A percentile compares a stretch with the other conserved stretches of the same genome.
phyloP scores from a whole-genome alignment of 129 eudicot genomes.

The Lactuca saligna region DNA sequence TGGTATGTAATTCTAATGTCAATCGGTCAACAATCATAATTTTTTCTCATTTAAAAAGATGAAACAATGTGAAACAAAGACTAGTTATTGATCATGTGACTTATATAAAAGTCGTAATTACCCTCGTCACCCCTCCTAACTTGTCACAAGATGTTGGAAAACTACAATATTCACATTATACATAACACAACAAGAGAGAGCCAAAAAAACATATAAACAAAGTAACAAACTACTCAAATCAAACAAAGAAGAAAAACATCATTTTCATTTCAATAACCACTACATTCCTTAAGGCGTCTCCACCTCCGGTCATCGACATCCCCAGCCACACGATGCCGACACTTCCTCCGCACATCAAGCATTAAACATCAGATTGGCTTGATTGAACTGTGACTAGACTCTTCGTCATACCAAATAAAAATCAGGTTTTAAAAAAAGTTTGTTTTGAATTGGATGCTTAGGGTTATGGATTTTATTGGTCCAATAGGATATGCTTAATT shows the following conservation, averaged over 20 bases:
- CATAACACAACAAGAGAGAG: constrained; percentile 28
- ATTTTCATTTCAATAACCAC: constrained; percentile 17
- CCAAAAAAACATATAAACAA: constrained; percentile 12
- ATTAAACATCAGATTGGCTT: too few relatives aligned
- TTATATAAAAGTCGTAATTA: not conserved
- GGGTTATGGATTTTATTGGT: too few relatives aligned
- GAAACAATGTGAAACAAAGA: not conserved
- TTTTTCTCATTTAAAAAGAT: not conserved
- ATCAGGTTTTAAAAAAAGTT: too few relatives aligned
- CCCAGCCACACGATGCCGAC: too few relatives aligned
- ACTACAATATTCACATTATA: constrained; percentile 40
- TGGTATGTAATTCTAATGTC: too few relatives aligned
- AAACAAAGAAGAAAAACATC: constrained; percentile 24
- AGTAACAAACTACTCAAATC: constrained; percentile 27
- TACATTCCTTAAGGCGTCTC: constrained; percentile 5
- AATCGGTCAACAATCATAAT: not conserved
- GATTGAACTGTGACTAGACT: too few relatives aligned
- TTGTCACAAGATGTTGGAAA: constrained; percentile 18
- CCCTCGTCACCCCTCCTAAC: not conserved
- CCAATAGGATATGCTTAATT: too few relatives aligned
- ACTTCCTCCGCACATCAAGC: too few relatives aligned
- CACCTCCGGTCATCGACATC: too few relatives aligned
- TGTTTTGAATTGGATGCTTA: too few relatives aligned
- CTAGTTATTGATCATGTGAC: not conserved
- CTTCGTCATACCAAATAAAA: too few relatives aligned